A percentile compares a stretch with the other conserved stretches of the same genome.
phyloP scores from a whole-genome alignment of 768 basidiomycete genomes.

The Coprinopsis cinerea region DNA sequence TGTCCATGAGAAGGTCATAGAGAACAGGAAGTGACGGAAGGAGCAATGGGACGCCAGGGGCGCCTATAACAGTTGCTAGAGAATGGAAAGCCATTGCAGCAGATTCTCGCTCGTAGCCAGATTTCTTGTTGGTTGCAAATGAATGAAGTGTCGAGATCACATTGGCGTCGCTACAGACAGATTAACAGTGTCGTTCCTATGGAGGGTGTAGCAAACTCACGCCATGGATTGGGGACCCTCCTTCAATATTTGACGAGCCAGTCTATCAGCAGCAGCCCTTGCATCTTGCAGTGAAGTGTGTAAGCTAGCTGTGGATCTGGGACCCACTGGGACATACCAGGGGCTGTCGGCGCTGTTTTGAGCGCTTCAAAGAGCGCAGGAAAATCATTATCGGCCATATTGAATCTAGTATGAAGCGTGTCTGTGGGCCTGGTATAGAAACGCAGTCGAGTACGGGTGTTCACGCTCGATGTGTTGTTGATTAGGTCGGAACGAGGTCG shows the following conservation, averaged over 20 bases:
- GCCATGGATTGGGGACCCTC: constrained; percentile 54
- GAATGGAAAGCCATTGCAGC: constrained; percentile 78
- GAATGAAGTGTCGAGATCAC: constrained; percentile 59
- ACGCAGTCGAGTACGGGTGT: too few relatives aligned
- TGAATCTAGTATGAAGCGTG: too few relatives aligned
- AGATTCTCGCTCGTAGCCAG: constrained; percentile 84
- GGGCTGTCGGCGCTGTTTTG: constrained; percentile 54
- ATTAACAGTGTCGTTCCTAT: background rate
- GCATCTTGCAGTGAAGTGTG: constrained; percentile 47
- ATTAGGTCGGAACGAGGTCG: background rate
- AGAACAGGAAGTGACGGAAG: constrained; percentile 72
- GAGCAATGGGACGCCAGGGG: constrained; percentile 65
- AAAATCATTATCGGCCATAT: constrained; percentile 30
- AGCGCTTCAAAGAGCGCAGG: constrained; percentile 32
- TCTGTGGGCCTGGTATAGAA: too few relatives aligned
- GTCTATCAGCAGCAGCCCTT: constrained; percentile 75
- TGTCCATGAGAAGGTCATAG: constrained; percentile 87
- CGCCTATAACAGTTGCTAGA: constrained; percentile 62
- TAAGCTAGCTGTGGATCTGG: background rate
- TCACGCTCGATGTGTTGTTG: background rate
- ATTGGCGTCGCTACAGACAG: constrained; percentile 43
- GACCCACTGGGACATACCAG: constrained; percentile 30
- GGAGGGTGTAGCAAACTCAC: constrained; percentile 31
- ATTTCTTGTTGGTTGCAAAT: constrained; percentile 80
- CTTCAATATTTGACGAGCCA: constrained; percentile 68